phyloP scores from a whole-genome alignment of 1,284 basidiomycete species.

The Moniliella sp. region DNA sequence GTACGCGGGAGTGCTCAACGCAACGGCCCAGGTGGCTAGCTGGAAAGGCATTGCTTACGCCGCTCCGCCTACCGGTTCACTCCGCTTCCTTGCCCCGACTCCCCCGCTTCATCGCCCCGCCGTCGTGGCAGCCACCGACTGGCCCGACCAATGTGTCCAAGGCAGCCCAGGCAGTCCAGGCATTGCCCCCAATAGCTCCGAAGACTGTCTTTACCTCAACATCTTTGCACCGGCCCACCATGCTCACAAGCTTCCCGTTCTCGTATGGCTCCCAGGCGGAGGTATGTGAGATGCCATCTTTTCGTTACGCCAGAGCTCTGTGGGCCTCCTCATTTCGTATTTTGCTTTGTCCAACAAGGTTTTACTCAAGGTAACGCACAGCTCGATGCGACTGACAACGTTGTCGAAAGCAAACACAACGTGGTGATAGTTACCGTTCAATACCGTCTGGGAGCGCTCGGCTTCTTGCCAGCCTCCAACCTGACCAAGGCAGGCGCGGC shows the following conservation, averaged over 20 bases:
- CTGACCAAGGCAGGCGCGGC: slow-evolving; percentile 5
- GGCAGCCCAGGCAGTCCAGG: slow-evolving; percentile 2
- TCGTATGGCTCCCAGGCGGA: slow-evolving; percentile 4
- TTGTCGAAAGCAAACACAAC: no score
- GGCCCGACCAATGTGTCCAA: slow-evolving; percentile 7
- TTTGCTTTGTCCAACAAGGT: no score
- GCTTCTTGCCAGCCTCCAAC: slow-evolving; percentile 10
- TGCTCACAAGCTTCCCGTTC: not conserved
- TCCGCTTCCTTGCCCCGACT: slow-evolving; percentile 13
- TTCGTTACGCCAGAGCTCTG: no score
- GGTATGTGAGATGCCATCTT: no score
- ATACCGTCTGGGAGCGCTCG: slow-evolving; percentile 12
- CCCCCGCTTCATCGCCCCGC: slow-evolving; percentile 4
- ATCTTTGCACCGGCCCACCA: slow-evolving; percentile 5
- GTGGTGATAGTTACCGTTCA: slow-evolving; percentile 1
- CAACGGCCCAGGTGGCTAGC: no score
- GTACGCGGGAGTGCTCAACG: no score
- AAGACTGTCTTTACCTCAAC: slow-evolving; percentile 19
- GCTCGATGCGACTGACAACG: no score
- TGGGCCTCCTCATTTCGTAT: no score
- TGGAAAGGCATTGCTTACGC: slow-evolving; percentile 17
- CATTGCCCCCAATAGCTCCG: slow-evolving; percentile 2
- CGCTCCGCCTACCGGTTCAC: slow-evolving; percentile 7
- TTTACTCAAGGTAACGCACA: no score
- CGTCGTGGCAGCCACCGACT: slow-evolving; percentile 5